Evolutionary conservation across 306 rosid genomes (phyloP).

Genomic region (Luffa acutangula): DNA sequence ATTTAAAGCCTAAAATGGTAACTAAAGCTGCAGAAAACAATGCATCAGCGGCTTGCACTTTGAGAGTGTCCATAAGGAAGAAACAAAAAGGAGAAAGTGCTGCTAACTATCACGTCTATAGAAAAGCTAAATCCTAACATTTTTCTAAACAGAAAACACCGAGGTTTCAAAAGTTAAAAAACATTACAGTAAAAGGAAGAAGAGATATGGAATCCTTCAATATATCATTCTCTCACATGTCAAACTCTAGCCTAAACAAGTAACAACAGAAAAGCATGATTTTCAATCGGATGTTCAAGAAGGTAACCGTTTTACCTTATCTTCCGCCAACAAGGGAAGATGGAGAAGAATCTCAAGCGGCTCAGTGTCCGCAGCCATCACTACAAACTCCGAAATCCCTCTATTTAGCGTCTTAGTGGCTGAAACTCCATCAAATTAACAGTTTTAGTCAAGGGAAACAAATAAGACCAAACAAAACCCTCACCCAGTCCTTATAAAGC

Average conservation of each 20-base stretch:
- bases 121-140: neutral
- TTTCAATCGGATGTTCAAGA: neutral
- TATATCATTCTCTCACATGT: neutral
- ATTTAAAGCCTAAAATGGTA: neutral
- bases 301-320: slow-evolving; percentile 36
- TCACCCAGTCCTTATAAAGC: neutral
- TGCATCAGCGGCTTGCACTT: neutral
- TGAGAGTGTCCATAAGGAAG: neutral
- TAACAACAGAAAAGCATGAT: neutral
- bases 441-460: neutral
- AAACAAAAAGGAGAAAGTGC: neutral
- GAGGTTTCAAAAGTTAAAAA: neutral
- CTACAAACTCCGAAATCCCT: slow-evolving; percentile 86
- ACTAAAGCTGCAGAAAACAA: neutral
- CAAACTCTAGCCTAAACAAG: neutral
- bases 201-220: neutral
- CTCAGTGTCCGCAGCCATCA: slow-evolving; percentile 90
- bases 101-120: neutral
- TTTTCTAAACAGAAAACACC: neutral
- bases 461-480: neutral
- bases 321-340: slow-evolving; percentile 89
- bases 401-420: slow-evolving; percentile 88
- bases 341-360: slow-evolving; percentile 95
- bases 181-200: neutral
- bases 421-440: slow-evolving; percentile 18